Conservation (phyloP, 805 yeast species). For the Candida methanosorbosa region DNA sequence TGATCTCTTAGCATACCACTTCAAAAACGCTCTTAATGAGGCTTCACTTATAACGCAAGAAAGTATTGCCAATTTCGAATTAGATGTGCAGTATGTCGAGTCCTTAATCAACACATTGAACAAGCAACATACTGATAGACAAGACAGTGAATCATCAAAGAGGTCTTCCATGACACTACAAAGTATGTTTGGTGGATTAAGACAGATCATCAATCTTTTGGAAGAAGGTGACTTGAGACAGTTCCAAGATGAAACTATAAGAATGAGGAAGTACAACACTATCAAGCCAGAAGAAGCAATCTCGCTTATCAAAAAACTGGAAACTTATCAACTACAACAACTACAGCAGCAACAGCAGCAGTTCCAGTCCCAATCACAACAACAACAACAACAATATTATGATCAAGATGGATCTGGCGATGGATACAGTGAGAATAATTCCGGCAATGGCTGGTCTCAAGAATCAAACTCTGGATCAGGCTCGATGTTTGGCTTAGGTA, state of each 20-base stretch:
- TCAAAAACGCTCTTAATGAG: constrained; percentile 49
- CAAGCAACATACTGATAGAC: constrained; percentile 9
- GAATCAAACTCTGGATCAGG: background rate
- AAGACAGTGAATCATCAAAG: constrained; percentile 7
- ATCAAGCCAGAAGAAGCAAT: constrained; percentile 68
- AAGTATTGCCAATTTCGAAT: constrained; percentile 65
- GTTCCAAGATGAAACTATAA: constrained; percentile 44
- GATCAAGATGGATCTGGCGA: constrained; percentile 13
- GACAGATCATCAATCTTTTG: constrained; percentile 72
- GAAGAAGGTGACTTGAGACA: constrained; percentile 55
- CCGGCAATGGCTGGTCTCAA: background rate
- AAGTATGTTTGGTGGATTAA: constrained; percentile 67
- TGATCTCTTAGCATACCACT: constrained; percentile 70
- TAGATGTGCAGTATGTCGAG: constrained; percentile 76
- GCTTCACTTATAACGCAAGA: constrained; percentile 50
- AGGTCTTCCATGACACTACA: constrained; percentile 40
- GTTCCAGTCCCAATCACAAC: no score
- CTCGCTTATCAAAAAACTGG: constrained; percentile 47
- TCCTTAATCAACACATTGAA: constrained; percentile 32
- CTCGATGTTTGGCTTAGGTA: constrained; percentile 18
- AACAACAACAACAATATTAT: constrained; percentile 10
- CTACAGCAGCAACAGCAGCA: background rate
- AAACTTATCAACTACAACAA: constrained; percentile 12
- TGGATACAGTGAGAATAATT: background rate
- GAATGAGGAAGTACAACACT: constrained; percentile 64